Base-by-base conservation (phyloP, 192 early-diverging fungal genomes). In the Helicostylum pulchrum region DNA sequence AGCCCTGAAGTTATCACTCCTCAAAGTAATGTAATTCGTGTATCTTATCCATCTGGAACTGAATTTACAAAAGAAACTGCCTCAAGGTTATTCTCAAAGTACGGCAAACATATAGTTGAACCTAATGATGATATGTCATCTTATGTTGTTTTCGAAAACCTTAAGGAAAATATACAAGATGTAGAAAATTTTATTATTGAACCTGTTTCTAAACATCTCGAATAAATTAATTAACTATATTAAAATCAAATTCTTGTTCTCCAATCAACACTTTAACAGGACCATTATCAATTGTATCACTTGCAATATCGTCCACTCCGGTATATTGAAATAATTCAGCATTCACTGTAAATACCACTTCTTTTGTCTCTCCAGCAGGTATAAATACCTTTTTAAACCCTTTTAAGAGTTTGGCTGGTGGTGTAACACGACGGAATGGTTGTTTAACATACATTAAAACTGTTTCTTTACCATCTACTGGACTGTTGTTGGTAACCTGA, bases 361-460 rank as follows among this genome's bases (percentile, higher is more conserved):
- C 61, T 53, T 76, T 68, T 14, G 78, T 65, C 64, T 78, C 57
- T 43, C 80, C 80, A 12, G 68, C 64, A 0, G 47, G 57, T 19
- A 84, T 36, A 36, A 46, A 26, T 0, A 84, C 49, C 57, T 84
- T 88, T n/a, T 73, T 52, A 30, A 86, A 85, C 0, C 48, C 72
- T 53, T 82, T 81, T 26, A 88, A 68, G 31, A 80, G 65, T 44
- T 68, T 80, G n/a, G 79, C 76, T 12, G 80, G 79, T 1, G 83
- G 82, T 20, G 82, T 77, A 51, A 80, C 66, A 2, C 79, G 65
- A 4, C 83, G 78, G 47, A 72, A 76, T n/a, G 73, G 76, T 53
- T 87, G 85, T 34, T 73, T 64, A 20, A 83, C 76, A 32, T 81
- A 87, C 65, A 85, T 71, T 34, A 85, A 70, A 19, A 87, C 82